Base-by-base conservation (phyloP, 805 yeast genomes). In the Starmerella lactis-condensi region DNA sequence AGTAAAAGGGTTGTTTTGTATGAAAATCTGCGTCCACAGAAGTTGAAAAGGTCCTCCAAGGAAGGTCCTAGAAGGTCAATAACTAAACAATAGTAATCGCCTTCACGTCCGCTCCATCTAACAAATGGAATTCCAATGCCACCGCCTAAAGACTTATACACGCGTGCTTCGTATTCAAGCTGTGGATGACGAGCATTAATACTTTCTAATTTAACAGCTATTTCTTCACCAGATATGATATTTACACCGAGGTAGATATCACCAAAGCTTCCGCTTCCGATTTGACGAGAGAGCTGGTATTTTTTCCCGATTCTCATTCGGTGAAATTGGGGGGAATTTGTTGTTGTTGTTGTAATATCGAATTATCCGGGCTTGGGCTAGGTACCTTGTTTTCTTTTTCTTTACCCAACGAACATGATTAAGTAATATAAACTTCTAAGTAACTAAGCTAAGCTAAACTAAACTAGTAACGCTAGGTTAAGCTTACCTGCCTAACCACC, bases 71-170 rank as follows among this genome's bases (percentile, higher is more conserved):
- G 64, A 32, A 85, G 65, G 53, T 85, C 98, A 46, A 85, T 85
- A 24, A 85, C 96, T 83, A 85, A 75, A 24, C 95, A 94, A 54
- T 83, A 79, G 52, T 81, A 85, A 52, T 83, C 95, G 45, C 93
- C 79, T 54, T 85, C 96, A 2, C 91, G 76, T 23, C 96, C 98
- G 53, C 72, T 83, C 91, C 94, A 85, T 53, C 96, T 71, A 21
- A 85, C 82, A 57, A 82, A 83, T 3, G 98, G 96, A 36, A 85
- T 82, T 20, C 98, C 96, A 22, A 85, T 85, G 20, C 96, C 96
- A 22, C 96, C 98, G 41, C 92, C 74, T 33, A 85, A 60, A 2
- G 93, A 83, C 51, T 77, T 81, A 61, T 85, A 85, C 21, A 89
- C 96, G 44, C 91, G 72, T 11, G 95, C 93, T 56, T 85, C 98